Percentiles rank a stretch among this genome's conserved stretches.
phyloP scores from a whole-genome alignment of 495 filamentous ascomycete species.

The Thozetella sp. region DNA sequence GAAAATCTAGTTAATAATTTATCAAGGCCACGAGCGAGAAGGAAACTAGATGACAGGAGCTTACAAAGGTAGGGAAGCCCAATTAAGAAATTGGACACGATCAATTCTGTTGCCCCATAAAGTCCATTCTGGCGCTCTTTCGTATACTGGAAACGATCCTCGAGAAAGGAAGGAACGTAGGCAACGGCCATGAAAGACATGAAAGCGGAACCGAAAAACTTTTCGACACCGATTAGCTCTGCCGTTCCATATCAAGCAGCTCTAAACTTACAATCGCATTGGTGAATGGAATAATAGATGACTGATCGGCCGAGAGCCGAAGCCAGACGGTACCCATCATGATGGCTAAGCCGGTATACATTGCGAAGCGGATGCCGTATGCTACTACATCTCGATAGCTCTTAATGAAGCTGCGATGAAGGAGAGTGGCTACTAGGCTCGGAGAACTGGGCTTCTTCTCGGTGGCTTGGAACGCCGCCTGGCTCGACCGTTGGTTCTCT shows the following conservation, averaged over 20 bases:
- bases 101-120: slow-evolving; percentile 71
- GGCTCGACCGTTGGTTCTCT: background rate
- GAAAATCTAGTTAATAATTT: slow-evolving; percentile 17
- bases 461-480: slow-evolving; percentile 6
- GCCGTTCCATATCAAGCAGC: too few relatives aligned
- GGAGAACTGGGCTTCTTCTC: slow-evolving; percentile 24
- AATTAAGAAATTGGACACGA: slow-evolving; percentile 78
- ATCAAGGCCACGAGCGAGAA: too few relatives aligned
- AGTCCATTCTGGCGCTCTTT: slow-evolving; percentile 85
- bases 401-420: slow-evolving; percentile 78
- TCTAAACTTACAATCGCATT: slow-evolving; percentile 67
- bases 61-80: slow-evolving; percentile 72
- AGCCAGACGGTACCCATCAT: slow-evolving; percentile 91
- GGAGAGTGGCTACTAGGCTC: slow-evolving; percentile 37
- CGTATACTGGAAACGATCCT: slow-evolving; percentile 71
- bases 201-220: slow-evolving; percentile 76
- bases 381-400: slow-evolving; percentile 79
- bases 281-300: slow-evolving; percentile 73
- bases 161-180: slow-evolving; percentile 80
- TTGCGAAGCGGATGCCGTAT: slow-evolving; percentile 78
- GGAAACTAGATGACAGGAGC: slow-evolving; percentile 20
- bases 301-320: slow-evolving; percentile 62
- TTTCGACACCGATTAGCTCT: too few relatives aligned
- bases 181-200: slow-evolving; percentile 93
- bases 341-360: slow-evolving; percentile 74